A percentile compares a stretch with the other conserved stretches of the same genome.
Conservation (phyloP, 108 stramenopile species). For the Pseudonitzschia delicatissima region DNA sequence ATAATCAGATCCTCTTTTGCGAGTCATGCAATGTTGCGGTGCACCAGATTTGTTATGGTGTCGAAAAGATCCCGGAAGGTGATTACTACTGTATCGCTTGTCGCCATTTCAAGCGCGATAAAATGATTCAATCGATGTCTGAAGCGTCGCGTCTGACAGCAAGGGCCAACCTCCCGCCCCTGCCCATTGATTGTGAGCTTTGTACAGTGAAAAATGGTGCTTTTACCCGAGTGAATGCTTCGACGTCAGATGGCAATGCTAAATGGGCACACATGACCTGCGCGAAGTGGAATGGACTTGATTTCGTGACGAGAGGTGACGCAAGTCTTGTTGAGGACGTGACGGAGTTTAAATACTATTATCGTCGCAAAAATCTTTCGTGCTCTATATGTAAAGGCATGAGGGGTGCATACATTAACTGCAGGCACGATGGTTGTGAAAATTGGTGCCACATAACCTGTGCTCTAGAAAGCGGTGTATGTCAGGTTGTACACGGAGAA, state of each 20-base stretch:
- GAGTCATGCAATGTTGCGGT: slow-evolving; percentile 87
- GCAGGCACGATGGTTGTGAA: slow-evolving; percentile 58
- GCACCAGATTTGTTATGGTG: slow-evolving; percentile 87
- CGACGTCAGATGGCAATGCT: slow-evolving; percentile 13
- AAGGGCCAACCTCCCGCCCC: slow-evolving; percentile 22
- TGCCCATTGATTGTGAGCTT: slow-evolving; percentile 74
- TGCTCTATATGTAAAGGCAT: slow-evolving; percentile 70
- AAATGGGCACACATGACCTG: slow-evolving; percentile 80
- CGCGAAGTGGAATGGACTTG: slow-evolving; percentile 87
- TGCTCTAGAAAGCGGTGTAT: slow-evolving; percentile 67
- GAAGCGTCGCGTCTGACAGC: neutral
- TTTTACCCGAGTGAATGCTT: slow-evolving; percentile 51
- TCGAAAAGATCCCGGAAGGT: slow-evolving; percentile 80
- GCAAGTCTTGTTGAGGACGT: slow-evolving; percentile 66
- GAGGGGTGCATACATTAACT: slow-evolving; percentile 67
- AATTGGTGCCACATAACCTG: slow-evolving; percentile 80
- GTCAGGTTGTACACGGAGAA: slow-evolving; percentile 84
- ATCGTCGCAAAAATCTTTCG: slow-evolving; percentile 32
- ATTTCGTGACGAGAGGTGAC: slow-evolving; percentile 46
- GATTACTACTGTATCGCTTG: slow-evolving; percentile 89
- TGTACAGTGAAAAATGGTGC: slow-evolving; percentile 80
- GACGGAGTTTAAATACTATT: slow-evolving; percentile 47
- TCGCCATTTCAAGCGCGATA: slow-evolving; percentile 62
- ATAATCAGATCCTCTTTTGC: slow-evolving; percentile 91
- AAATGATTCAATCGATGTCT: slow-evolving; percentile 23